These are phyloP conservation scores for Aspergillus pseudonomiae DNA, from an alignment of 2,329 filamentous ascomycete genomes.

Conservation along the genomic window DNA sequence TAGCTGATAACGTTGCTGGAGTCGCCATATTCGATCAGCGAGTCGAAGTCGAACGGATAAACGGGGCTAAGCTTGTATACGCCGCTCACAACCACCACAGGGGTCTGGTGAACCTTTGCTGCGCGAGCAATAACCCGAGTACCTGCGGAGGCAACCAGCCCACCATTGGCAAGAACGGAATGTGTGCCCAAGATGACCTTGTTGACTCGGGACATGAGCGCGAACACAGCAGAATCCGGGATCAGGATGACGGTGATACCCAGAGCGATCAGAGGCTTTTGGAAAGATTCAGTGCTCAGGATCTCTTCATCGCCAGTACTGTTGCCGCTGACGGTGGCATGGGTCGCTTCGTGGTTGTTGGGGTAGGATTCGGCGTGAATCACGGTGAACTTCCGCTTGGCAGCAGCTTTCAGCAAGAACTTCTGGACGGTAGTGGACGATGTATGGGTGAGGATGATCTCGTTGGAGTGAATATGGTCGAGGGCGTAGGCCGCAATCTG, in stretches of 20 bases:
- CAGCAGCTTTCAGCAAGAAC: slow-evolving; percentile 83
- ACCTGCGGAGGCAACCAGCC: slow-evolving; percentile 81
- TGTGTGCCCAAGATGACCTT: slow-evolving; percentile 92
- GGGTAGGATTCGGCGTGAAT: slow-evolving; percentile 76
- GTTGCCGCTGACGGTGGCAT: slow-evolving; percentile 63
- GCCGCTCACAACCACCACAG: slow-evolving; percentile 85
- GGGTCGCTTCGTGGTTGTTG: slow-evolving; percentile 67
- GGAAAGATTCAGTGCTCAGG: slow-evolving; percentile 58
- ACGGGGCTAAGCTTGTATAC: slow-evolving; percentile 94
- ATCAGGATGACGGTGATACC: slow-evolving; percentile 84
- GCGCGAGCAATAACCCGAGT: slow-evolving; percentile 80
- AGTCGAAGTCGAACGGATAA: slow-evolving; percentile 80
- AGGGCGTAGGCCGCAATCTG: slow-evolving; percentile 88
- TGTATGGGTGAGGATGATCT: slow-evolving; percentile 87
- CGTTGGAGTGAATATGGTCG: slow-evolving; percentile 89
- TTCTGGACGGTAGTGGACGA: slow-evolving; percentile 85
- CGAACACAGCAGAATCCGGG: slow-evolving; percentile 82
- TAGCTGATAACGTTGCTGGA: slow-evolving; percentile 76
- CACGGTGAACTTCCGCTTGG: slow-evolving; percentile 89
- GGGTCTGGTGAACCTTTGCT: slow-evolving; percentile 77
- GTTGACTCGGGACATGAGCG: slow-evolving; percentile 92
- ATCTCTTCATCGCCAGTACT: slow-evolving; percentile 53
- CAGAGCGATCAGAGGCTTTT: slow-evolving; percentile 74
- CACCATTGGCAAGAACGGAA: slow-evolving; percentile 85
- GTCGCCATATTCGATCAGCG: slow-evolving; percentile 83